phyloP scores from a whole-genome alignment of 345 rosid genomes.

The Cardamine resedifolia region DNA sequence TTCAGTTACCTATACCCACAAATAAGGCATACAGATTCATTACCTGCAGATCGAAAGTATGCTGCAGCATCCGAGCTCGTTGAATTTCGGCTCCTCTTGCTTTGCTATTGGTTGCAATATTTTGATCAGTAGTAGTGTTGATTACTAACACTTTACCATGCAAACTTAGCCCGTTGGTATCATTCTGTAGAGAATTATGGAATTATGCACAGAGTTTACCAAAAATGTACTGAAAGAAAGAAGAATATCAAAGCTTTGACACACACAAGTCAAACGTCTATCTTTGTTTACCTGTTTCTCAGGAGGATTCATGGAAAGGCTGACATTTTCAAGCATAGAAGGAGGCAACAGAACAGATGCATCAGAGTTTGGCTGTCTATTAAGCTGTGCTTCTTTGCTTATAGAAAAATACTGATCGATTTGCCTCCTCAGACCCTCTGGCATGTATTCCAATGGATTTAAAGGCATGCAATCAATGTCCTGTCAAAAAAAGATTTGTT shows the following conservation, averaged over 20 bases:
- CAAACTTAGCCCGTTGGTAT: conserved; percentile 13
- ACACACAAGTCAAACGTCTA: neutral
- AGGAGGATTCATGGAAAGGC: conserved; percentile 9
- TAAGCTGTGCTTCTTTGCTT: conserved; percentile 47
- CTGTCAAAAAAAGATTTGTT: conserved; percentile 42
- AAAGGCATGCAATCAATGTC: conserved; percentile 98
- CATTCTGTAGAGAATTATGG: conserved; percentile 24
- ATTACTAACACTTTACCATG: neutral
- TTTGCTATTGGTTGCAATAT: conserved; percentile 40
- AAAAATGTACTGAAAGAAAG: neutral
- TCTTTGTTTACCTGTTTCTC: conserved; percentile 34
- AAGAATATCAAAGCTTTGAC: conserved; percentile 12
- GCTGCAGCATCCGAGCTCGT: conserved; percentile 46
- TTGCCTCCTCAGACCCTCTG: conserved; percentile 76
- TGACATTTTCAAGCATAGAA: conserved; percentile 37
- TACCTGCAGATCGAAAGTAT: conserved; percentile 62
- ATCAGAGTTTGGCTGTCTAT: conserved; percentile 43
- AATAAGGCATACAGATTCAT: conserved; percentile 19
- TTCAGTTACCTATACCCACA: conserved; percentile 4
- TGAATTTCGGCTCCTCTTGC: conserved; percentile 58
- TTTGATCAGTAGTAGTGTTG: conserved; percentile 35
- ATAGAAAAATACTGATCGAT: conserved; percentile 40
- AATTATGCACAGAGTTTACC: conserved; percentile 6
- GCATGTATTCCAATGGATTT: conserved; percentile 76
- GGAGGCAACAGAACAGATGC: conserved; percentile 44